Conservation (phyloP, 2,329 filamentous ascomycete genomes). For the Dactylella cylindrospora region DNA sequence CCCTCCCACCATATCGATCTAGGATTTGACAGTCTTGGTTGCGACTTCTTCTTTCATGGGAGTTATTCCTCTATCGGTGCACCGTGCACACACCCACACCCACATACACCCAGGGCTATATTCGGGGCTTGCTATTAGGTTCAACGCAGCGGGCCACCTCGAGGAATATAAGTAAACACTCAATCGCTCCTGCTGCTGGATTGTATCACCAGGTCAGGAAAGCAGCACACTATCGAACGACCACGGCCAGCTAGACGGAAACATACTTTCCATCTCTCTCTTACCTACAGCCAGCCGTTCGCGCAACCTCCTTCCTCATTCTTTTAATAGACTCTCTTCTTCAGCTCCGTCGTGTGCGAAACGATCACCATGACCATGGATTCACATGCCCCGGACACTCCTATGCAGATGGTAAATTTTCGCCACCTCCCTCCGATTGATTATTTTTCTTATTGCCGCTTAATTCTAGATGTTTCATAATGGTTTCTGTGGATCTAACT, state of each 20-base stretch:
- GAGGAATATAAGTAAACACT: constrained; percentile 44
- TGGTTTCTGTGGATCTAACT: constrained; percentile 5
- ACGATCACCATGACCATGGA: constrained; percentile 16
- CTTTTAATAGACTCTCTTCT: constrained; percentile 53
- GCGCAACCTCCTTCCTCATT: constrained; percentile 90
- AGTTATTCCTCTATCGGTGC: constrained; percentile 38
- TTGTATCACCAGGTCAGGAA: constrained; percentile 44
- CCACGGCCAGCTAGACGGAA: constrained; percentile 34
- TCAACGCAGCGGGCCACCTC: constrained; percentile 30
- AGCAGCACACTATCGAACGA: constrained; percentile 45
- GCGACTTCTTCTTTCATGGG: constrained; percentile 28
- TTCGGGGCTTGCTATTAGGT: constrained; percentile 32
- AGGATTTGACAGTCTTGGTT: constrained; percentile 44
- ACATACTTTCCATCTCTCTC: no score
- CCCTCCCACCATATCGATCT: constrained; percentile 42
- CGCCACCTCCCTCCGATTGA: background rate
- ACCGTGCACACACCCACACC: constrained; percentile 34
- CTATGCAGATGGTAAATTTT: constrained; percentile 36
- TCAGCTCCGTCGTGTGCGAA: background rate
- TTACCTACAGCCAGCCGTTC: constrained; percentile 85
- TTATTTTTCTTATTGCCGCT: background rate
- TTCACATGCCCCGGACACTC: constrained; percentile 39
- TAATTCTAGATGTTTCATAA: no score
- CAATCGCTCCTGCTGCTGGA: constrained; percentile 41
- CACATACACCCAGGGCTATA: constrained; percentile 40